Evolutionary conservation across 495 filamentous ascomycete genomes (phyloP).

Genomic region (Penicillium crystallinum): DNA sequence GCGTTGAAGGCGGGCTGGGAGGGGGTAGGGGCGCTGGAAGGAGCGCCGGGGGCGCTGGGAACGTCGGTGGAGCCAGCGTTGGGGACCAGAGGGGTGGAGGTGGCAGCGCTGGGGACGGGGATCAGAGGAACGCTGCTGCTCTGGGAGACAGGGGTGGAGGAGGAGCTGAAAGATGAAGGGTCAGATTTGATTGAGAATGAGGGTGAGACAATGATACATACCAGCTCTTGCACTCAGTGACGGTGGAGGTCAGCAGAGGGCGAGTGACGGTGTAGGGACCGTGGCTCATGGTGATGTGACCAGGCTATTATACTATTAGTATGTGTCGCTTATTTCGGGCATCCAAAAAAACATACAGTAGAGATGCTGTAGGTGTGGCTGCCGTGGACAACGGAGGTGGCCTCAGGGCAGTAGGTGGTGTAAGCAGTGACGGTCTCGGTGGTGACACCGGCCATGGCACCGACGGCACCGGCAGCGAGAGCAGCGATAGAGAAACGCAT

Average conservation of each 20-base stretch:
- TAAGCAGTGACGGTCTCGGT: slow-evolving; percentile 75
- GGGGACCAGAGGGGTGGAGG: slow-evolving; percentile 9
- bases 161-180: slow-evolving; percentile 15
- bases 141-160: slow-evolving; percentile 17
- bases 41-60: slow-evolving; percentile 30
- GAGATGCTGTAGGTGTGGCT: slow-evolving; percentile 75
- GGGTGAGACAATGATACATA: slow-evolving; percentile 25
- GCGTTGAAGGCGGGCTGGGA: slow-evolving; percentile 43
- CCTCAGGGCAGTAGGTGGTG: slow-evolving; percentile 80
- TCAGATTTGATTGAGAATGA: slow-evolving; percentile 1
- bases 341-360: slow-evolving; percentile 44
- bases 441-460: slow-evolving; percentile 53
- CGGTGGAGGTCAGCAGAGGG: slow-evolving; percentile 58
- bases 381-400: slow-evolving; percentile 67
- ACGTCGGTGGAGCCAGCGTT: slow-evolving; percentile 22
- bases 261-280: slow-evolving; percentile 60
- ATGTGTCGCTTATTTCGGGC: slow-evolving; percentile 7
- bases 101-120: slow-evolving; percentile 42
- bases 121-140: slow-evolving; percentile 22
- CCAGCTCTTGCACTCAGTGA: slow-evolving; percentile 64
- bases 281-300: slow-evolving; percentile 70
- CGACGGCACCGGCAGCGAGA: slow-evolving; percentile 58
- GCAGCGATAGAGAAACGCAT: slow-evolving; percentile 88
- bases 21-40: slow-evolving; percentile 43
- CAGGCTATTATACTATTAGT: slow-evolving; percentile 44